Conservation (phyloP, 2,329 filamentous ascomycete species). For the Elsinoe australis region DNA sequence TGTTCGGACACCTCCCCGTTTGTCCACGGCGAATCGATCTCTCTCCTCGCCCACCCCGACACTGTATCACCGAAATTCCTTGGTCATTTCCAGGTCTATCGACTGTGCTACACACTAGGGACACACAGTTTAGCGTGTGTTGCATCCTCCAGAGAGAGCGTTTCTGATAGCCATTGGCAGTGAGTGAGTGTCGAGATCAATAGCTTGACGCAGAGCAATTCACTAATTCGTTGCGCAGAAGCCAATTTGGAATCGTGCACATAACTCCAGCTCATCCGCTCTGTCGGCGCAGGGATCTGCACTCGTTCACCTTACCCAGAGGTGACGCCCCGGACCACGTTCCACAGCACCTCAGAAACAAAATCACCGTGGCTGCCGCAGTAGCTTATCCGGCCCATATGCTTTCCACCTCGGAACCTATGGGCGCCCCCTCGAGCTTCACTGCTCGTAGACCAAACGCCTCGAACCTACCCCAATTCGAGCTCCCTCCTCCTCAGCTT, state of each 20-base stretch:
- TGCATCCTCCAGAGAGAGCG: too few relatives aligned
- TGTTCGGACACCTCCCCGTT: neutral
- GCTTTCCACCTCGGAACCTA: slow-evolving; percentile 53
- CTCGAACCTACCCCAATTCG: slow-evolving; percentile 59
- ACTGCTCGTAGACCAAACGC: slow-evolving; percentile 63
- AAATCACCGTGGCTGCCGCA: slow-evolving; percentile 56
- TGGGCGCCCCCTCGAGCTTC: slow-evolving; percentile 58
- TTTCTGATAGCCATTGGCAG: too few relatives aligned
- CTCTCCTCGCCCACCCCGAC: slow-evolving; percentile 6
- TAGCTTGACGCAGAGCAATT: neutral
- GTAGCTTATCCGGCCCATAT: slow-evolving; percentile 54
- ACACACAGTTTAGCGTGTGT: neutral
- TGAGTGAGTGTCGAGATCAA: slow-evolving; percentile 3
- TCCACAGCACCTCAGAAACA: neutral
- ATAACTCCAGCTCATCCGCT: slow-evolving; percentile 4
- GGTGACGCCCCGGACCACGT: slow-evolving; percentile 5
- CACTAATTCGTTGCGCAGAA: neutral
- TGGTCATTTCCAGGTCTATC: neutral
- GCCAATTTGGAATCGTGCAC: neutral
- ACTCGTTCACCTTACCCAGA: slow-evolving; percentile 9
- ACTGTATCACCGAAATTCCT: slow-evolving; percentile 10
- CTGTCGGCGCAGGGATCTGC: slow-evolving; percentile 9
- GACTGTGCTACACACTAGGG: neutral
- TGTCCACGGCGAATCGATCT: slow-evolving; percentile 11
- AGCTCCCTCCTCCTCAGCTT: slow-evolving; percentile 57